These are phyloP conservation scores for Rhizopogon roseolus DNA, from an alignment of 768 basidiomycete genomes.

Conservation along the genomic window DNA sequence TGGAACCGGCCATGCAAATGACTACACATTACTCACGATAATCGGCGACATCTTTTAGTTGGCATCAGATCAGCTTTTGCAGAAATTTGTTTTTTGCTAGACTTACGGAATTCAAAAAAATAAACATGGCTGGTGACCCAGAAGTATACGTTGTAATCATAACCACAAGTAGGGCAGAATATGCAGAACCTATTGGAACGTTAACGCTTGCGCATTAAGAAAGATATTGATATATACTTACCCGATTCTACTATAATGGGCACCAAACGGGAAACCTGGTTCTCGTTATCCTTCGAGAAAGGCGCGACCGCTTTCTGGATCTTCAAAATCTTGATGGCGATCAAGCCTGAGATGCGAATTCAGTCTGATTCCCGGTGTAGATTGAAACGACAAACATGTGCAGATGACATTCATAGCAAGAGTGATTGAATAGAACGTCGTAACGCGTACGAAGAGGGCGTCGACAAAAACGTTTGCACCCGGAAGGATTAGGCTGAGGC, in stretches of 20 bases:
- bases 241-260: constrained; percentile 18
- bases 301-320: constrained; percentile 11
- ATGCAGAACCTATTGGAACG: constrained; percentile 8
- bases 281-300: neutral
- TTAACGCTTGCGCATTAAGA: neutral
- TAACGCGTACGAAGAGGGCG: constrained; percentile 15
- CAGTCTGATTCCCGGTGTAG: too few species aligned
- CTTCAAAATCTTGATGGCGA: constrained; percentile 19
- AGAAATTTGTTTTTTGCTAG: neutral
- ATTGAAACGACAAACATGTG: constrained; percentile 15
- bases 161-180: constrained; percentile 12
- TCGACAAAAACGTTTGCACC: constrained; percentile 16
- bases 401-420: constrained; percentile 21
- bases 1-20: too few species aligned
- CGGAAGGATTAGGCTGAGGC: constrained; percentile 11
- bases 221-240: neutral
- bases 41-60: constrained; percentile 11
- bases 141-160: constrained; percentile 13
- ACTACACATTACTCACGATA: constrained; percentile 9
- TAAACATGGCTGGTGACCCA: constrained; percentile 11
- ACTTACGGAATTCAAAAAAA: constrained; percentile 14
- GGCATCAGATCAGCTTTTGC: neutral
- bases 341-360: constrained; percentile 11
- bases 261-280: constrained; percentile 7
- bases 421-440: constrained; percentile 20